These are phyloP conservation scores for Pseudopediastrum boryanum DNA, from an alignment of 139 green algal genomes.

Conservation along the genomic window DNA sequence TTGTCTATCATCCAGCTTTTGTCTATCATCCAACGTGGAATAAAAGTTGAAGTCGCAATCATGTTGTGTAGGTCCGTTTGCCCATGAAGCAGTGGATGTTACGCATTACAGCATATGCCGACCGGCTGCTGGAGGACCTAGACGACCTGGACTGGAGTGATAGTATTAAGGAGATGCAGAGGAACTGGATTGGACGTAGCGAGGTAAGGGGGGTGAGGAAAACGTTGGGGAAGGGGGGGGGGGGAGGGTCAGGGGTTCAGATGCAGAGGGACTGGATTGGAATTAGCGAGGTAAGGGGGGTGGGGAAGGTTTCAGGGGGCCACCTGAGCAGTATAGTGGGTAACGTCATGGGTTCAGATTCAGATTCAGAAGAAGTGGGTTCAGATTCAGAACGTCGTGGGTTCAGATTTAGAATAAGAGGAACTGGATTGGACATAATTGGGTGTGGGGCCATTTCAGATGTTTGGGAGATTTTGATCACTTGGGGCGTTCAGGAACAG, in stretches of 20 bases:
- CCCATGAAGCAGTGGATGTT: conserved; percentile 99
- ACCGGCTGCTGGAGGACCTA: conserved; percentile 91
- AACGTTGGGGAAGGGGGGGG: neutral
- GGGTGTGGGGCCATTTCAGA: too few relatives aligned
- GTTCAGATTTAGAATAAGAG: neutral
- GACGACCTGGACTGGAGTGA: conserved; percentile 94
- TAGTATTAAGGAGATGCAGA: conserved; percentile 98
- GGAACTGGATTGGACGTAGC: conserved; percentile 97
- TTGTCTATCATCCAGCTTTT: too few relatives aligned
- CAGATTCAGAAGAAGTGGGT: conserved; percentile 99
- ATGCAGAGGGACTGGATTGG: conserved; percentile 99
- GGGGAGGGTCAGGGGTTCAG: conserved; percentile 37
- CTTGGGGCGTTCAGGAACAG: too few relatives aligned
- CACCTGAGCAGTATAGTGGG: neutral
- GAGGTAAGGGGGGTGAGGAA: conserved; percentile 67
- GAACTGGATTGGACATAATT: too few relatives aligned
- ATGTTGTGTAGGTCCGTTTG: conserved; percentile 67
- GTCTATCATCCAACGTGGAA: too few relatives aligned
- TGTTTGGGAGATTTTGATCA: too few relatives aligned
- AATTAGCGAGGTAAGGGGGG: conserved; percentile 74
- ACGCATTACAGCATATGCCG: conserved; percentile 94
- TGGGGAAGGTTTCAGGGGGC: neutral
- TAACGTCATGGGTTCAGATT: conserved; percentile 55
- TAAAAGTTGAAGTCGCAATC: too few relatives aligned
- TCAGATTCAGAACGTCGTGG: conserved; percentile 50